Evolutionary conservation across 139 green algal genomes (phyloP).

Genomic region (Diplosphaera chodatii): DNA sequence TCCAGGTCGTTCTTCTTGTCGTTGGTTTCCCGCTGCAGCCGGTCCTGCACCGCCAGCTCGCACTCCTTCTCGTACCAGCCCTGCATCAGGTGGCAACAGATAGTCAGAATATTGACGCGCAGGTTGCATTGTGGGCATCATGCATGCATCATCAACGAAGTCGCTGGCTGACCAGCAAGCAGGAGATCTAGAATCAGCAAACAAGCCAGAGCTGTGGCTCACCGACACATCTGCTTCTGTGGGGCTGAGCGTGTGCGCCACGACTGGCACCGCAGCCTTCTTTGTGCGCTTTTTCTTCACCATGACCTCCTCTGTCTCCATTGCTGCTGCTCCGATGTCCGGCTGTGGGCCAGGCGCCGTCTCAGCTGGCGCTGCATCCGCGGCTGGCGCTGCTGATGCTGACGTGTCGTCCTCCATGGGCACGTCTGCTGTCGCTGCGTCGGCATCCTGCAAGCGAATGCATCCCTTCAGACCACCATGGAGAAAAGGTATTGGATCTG

Average conservation of each 20-base stretch:
- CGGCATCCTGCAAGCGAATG: slow-evolving; percentile 20
- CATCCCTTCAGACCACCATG: no score
- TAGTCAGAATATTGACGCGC: no score
- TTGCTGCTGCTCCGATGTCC: slow-evolving; percentile 23
- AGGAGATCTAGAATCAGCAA: no score
- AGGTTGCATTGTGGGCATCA: no score
- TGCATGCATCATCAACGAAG: background rate
- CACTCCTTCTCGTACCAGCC: slow-evolving; percentile 50
- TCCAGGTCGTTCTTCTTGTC: slow-evolving; percentile 96
- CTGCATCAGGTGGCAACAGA: slow-evolving; percentile 24
- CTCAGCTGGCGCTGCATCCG: slow-evolving; percentile 8
- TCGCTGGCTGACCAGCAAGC: no score
- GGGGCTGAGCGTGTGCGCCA: slow-evolving; percentile 29
- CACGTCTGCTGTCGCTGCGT: slow-evolving; percentile 8
- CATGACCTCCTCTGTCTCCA: slow-evolving; percentile 47
- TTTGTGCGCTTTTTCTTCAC: slow-evolving; percentile 38
- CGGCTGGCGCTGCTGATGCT: background rate
- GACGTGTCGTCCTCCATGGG: background rate
- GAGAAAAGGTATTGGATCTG: no score
- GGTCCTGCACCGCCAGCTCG: slow-evolving; percentile 67
- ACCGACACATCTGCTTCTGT: slow-evolving; percentile 26
- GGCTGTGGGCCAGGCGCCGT: slow-evolving; percentile 1
- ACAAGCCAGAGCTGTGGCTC: background rate
- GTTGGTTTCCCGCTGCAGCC: slow-evolving; percentile 91
- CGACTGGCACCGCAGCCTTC: slow-evolving; percentile 34